phyloP scores from a whole-genome alignment of 2,329 filamentous ascomycete genomes.

The Penicillium nordicum region DNA sequence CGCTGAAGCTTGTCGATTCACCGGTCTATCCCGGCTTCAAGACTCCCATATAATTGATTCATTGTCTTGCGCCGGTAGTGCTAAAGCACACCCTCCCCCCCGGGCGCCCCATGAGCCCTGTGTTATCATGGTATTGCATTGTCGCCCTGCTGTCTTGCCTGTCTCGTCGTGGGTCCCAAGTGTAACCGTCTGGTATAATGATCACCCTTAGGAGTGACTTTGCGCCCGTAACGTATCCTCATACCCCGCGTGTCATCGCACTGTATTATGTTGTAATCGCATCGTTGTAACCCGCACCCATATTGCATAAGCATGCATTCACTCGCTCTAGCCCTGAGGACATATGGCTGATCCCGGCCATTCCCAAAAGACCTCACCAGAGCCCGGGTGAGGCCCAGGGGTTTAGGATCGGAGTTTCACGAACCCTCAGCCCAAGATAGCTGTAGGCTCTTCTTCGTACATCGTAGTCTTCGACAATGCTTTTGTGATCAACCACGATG shows the following conservation, averaged over 20 bases:
- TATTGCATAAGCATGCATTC: background rate
- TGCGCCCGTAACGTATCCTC: background rate
- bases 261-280: background rate
- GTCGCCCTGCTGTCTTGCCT: background rate
- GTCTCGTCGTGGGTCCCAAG: background rate
- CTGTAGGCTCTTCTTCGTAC: background rate
- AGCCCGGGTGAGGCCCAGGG: no score
- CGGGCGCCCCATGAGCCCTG: background rate
- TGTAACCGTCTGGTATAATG: background rate
- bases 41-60: background rate
- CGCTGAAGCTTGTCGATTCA: no score
- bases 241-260: background rate
- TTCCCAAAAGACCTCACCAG: background rate
- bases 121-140: background rate
- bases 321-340: background rate
- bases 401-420: background rate
- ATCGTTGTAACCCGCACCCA: background rate
- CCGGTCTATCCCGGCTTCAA: background rate
- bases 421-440: background rate
- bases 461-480: background rate
- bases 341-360: background rate
- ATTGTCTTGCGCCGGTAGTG: background rate
- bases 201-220: no score
- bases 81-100: no score
- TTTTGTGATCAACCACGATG: background rate